Evolutionary conservation across 1,284 basidiomycete genomes (phyloP), one percentile per base, ranked within the genome.

Genomic region (Earliella scabrosa): DNA sequence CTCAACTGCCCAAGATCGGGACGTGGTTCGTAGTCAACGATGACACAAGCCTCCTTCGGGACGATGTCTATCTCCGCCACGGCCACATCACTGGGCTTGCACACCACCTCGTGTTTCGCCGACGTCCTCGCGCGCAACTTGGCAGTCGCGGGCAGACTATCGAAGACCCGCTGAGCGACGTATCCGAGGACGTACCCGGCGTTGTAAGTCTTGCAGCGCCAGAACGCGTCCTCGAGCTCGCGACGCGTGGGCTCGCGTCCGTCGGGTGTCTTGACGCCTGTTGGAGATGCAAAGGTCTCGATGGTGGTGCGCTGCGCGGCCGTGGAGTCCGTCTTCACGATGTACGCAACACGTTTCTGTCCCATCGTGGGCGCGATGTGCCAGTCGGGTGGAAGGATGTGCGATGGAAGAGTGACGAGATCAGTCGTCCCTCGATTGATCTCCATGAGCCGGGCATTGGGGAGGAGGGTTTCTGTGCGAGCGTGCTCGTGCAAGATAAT

Each of bases 151-250:
- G 65, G 65, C n/a, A 67, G 62, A 29, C 52, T 43, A 32, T 60
- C 60, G 46, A 65, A 54, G 40, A 66, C 57, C 20, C 45, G 56
- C 43, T 64, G 64, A 14, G 64, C 65, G 46, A 45, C 60, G 35
- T 65, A 65, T 2, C 56, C 54, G 45, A 65, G 60, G 24, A 63
- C 24, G 46, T 59, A 63, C 9, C 60, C 63, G 34, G 27, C 59
- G 55, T 66, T 50, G 62, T 38, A 65, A 5, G 43, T 52, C 58
- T 67, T 63, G 60, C 65, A 67, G n/a, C 59, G 60, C 63, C 64
- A 65, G 57, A 47, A 65, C 2, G 54, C 56, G 54, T 61, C 55
- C 49, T 65, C 65, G 39, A 67, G 53, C 44, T 60, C 60, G 24
- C 62, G 60, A 3, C 60, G 58, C 14, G 50, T 61, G 21, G 58